These are phyloP conservation scores for Penicillium angulare DNA, from an alignment of 495 filamentous ascomycete species.

Conservation along the genomic window DNA sequence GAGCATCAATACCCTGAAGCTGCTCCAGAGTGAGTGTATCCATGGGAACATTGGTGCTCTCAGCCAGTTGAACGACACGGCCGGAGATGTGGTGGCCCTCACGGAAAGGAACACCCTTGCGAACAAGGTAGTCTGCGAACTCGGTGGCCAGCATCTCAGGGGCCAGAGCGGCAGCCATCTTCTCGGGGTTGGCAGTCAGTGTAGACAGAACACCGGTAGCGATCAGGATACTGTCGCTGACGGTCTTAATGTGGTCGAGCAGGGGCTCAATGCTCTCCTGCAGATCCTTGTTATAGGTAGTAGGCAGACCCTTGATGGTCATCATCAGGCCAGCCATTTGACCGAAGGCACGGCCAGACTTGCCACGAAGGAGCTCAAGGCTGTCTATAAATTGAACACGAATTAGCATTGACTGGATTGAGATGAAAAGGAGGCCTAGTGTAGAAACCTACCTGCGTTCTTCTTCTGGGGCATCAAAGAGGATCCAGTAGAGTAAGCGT, in stretches of 20 bases:
- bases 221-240: constrained; percentile 82
- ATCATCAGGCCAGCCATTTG: constrained; percentile 87
- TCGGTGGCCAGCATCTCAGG: constrained; percentile 80
- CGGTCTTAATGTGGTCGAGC: constrained; percentile 84
- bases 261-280: constrained; percentile 89
- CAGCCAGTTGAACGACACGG: constrained; percentile 70
- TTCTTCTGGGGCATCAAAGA: constrained; percentile 93
- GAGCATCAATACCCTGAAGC: constrained; percentile 67
- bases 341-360: constrained; percentile 80
- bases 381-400: constrained; percentile 75
- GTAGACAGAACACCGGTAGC: constrained; percentile 73
- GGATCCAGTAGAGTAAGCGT: constrained; percentile 82
- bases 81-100: constrained; percentile 92
- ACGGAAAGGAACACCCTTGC: constrained; percentile 74
- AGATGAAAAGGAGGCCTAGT: neutral
- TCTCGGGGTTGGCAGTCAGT: constrained; percentile 63
- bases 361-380: constrained; percentile 85
- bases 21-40: constrained; percentile 69
- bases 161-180: constrained; percentile 75
- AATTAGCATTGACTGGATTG: neutral
- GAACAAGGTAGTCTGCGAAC: constrained; percentile 86
- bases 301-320: constrained; percentile 84
- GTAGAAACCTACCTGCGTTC: constrained; percentile 34
- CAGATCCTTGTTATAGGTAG: constrained; percentile 93
- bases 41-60: constrained; percentile 70